phyloP scores from a whole-genome alignment of 2,329 filamentous ascomycete genomes.

The Apiospora aurea region DNA sequence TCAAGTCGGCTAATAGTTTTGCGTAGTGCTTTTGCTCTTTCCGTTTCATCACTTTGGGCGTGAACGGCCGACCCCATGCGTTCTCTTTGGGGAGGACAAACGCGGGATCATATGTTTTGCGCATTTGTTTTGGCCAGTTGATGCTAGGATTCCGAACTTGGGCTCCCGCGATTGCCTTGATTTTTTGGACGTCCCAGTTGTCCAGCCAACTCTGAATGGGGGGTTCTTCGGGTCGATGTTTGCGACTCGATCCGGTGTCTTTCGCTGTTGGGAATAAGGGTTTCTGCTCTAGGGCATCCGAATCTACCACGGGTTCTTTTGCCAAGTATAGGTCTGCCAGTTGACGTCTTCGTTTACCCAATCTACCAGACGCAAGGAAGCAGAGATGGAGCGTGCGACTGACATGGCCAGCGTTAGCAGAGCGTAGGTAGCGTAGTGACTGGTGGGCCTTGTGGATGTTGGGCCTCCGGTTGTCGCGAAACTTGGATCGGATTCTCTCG shows the following conservation, averaged over 20 bases:
- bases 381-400: constrained; percentile 56
- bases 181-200: constrained; percentile 56
- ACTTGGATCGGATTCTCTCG: constrained; percentile 53
- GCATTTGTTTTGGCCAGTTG: constrained; percentile 38
- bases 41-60: constrained; percentile 47
- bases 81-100: constrained; percentile 50
- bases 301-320: constrained; percentile 47
- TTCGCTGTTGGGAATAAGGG: not conserved
- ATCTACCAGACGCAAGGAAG: constrained; percentile 58
- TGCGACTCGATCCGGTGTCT: not conserved
- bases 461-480: constrained; percentile 47
- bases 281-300: constrained; percentile 47
- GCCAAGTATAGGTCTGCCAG: constrained; percentile 51
- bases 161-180: constrained; percentile 49
- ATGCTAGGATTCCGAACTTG: constrained; percentile 47
- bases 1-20: constrained; percentile 50
- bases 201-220: constrained; percentile 51
- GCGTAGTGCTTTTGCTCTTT: constrained; percentile 59
- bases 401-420: constrained; percentile 60
- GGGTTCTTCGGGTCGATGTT: not conserved
- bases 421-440: constrained; percentile 56
- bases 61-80: constrained; percentile 56
- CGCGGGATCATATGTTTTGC: constrained; percentile 44
- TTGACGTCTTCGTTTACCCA: constrained; percentile 57
- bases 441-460: constrained; percentile 51